A percentile compares a stretch with the other conserved stretches of the same genome.
phyloP scores from a whole-genome alignment of 768 basidiomycete species.

The Chalciporus pseudorubinellus region DNA sequence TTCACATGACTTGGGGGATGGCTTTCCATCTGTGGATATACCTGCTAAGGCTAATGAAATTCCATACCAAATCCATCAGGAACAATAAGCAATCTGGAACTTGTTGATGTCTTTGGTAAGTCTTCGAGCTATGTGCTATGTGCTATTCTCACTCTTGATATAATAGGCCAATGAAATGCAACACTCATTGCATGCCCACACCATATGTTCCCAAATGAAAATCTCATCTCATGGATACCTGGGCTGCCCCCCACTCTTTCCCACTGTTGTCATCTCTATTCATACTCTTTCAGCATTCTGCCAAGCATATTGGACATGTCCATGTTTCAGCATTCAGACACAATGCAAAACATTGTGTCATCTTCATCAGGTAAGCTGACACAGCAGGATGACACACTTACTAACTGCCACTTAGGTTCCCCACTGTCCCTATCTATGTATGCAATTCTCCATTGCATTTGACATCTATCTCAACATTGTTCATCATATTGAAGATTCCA shows the following conservation, averaged over 20 bases:
- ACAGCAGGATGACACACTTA: neutral
- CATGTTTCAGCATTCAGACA: slow-evolving; percentile 7
- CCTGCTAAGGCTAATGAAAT: neutral
- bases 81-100: neutral
- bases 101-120: neutral
- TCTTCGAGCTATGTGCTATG: neutral
- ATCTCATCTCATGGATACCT: slow-evolving; percentile 9
- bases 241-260: slow-evolving; percentile 2
- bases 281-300: slow-evolving; percentile 8
- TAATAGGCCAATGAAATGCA: neutral
- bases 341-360: neutral
- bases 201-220: slow-evolving; percentile 10
- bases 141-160: too few relatives aligned
- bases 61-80: neutral
- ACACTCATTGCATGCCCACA: neutral
- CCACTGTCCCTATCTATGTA: neutral
- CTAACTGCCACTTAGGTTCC: slow-evolving; percentile 1
- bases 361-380: slow-evolving; percentile 10
- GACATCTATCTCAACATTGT: slow-evolving; percentile 15
- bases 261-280: slow-evolving; percentile 12
- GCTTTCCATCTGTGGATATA: neutral
- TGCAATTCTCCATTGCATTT: slow-evolving; percentile 1
- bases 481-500: neutral
- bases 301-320: slow-evolving; percentile 6
- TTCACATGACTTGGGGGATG: neutral